Percentiles rank a stretch among this genome's conserved stretches.
These are phyloP conservation scores for Beauveria australis DNA, from an alignment of 2,329 filamentous ascomycete genomes.

Conservation along the genomic window DNA sequence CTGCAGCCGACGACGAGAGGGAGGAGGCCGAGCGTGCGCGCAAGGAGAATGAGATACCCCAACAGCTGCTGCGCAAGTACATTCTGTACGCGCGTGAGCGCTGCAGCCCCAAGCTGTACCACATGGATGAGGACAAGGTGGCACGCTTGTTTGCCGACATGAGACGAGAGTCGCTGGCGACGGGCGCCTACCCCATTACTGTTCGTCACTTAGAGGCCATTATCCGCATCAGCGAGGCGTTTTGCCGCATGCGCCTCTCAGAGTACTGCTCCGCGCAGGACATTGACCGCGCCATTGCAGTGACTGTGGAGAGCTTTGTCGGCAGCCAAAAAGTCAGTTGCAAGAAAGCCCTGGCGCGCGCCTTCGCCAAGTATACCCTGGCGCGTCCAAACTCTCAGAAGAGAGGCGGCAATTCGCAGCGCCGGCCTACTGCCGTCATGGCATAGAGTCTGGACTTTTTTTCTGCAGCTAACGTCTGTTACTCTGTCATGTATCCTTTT, in stretches of 20 bases:
- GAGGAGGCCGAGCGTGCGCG: conserved; percentile 21
- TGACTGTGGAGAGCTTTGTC: conserved; percentile 93
- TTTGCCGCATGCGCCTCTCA: conserved; percentile 96
- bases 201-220: conserved; percentile 97
- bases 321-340: conserved; percentile 94
- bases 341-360: conserved; percentile 89
- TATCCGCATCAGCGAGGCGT: conserved; percentile 87
- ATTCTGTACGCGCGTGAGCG: conserved; percentile 90
- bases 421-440: conserved; percentile 22
- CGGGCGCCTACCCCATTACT: conserved; percentile 94
- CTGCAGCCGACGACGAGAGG: conserved; percentile 49
- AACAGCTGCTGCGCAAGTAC: conserved; percentile 89
- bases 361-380: conserved; percentile 89
- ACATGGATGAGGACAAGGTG: conserved; percentile 97
- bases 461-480: neutral
- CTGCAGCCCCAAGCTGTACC: conserved; percentile 85
- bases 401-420: conserved; percentile 15
- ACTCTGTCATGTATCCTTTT: neutral
- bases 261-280: conserved; percentile 87
- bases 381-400: conserved; percentile 35
- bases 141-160: conserved; percentile 92
- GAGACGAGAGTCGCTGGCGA: conserved; percentile 84
- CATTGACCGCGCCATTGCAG: conserved; percentile 93
- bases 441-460: conserved; percentile 12
- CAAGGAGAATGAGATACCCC: conserved; percentile 63